These are phyloP conservation scores for Chlorociboria aeruginascens DNA, from an alignment of 495 filamentous ascomycete genomes.

Conservation along the genomic window DNA sequence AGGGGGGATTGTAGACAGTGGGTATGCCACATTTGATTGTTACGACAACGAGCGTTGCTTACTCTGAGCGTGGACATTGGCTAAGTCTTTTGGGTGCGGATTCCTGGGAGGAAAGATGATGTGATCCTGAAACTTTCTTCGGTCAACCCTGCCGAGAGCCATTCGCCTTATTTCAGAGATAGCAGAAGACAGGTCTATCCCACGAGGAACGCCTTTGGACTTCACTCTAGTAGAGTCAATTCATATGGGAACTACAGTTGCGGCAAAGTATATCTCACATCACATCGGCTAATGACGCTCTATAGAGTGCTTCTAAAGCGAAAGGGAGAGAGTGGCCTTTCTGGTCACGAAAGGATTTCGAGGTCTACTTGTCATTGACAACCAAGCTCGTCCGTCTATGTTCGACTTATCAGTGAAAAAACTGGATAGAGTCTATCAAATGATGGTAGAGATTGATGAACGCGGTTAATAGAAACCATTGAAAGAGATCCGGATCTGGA, in stretches of 20 bases:
- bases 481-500: slow-evolving; percentile 17
- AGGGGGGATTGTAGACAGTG: too few relatives aligned
- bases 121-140: too few relatives aligned
- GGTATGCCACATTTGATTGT: too few relatives aligned
- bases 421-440: slow-evolving; percentile 12
- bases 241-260: slow-evolving; percentile 19
- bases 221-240: slow-evolving; percentile 1
- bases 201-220: slow-evolving; percentile 1
- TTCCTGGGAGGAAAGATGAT: too few relatives aligned
- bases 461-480: slow-evolving; percentile 19
- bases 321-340: slow-evolving; percentile 6
- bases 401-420: slow-evolving; percentile 17
- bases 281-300: slow-evolving; percentile 16
- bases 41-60: too few relatives aligned
- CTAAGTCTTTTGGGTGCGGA: too few relatives aligned
- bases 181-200: too few relatives aligned
- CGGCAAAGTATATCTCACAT: slow-evolving; percentile 17
- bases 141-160: too few relatives aligned
- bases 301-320: slow-evolving; percentile 10
- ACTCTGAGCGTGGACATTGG: too few relatives aligned
- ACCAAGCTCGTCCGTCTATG: slow-evolving; percentile 16
- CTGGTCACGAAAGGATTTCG: slow-evolving; percentile 18
- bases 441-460: slow-evolving; percentile 19
- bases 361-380: slow-evolving; percentile 16
- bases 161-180: too few relatives aligned